These are phyloP conservation scores for Wickerhamomyces sp. DNA, from an alignment of 1,139 yeast species.

Conservation along the genomic window DNA sequence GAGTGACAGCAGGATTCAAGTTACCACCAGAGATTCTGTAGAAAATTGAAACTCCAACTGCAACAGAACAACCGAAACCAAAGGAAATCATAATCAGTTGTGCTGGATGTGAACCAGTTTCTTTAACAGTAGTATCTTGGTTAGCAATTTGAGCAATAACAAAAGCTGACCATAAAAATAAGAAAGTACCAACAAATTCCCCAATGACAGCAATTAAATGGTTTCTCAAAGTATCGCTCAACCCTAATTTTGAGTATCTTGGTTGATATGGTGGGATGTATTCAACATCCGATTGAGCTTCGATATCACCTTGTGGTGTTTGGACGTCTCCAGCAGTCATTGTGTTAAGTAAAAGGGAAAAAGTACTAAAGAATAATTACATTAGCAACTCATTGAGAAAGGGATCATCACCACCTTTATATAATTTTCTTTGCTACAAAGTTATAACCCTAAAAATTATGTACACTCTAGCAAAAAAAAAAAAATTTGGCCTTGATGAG, in stretches of 20 bases:
- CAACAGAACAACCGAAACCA: constrained; percentile 85
- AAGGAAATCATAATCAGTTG: constrained; percentile 75
- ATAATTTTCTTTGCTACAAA: no score
- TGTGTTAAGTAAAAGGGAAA: not conserved
- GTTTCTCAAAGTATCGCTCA: constrained; percentile 42
- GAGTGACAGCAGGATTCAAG: constrained; percentile 85
- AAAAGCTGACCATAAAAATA: constrained; percentile 79
- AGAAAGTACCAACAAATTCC: constrained; percentile 83
- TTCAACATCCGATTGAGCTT: constrained; percentile 22
- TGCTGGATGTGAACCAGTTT: constrained; percentile 54
- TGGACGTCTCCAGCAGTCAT: constrained; percentile 31
- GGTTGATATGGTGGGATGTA: constrained; percentile 34
- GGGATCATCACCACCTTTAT: no score
- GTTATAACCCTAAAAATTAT: no score
- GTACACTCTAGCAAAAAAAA: no score
- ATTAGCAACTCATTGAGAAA: no score
- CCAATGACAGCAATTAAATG: constrained; percentile 51
- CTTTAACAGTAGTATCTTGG: constrained; percentile 47
- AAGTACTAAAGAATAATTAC: no score
- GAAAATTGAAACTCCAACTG: constrained; percentile 70
- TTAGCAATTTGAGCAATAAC: constrained; percentile 85
- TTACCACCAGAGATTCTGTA: constrained; percentile 87
- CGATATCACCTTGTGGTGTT: constrained; percentile 7
- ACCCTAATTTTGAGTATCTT: constrained; percentile 27
- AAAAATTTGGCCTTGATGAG: no score